phyloP scores from a whole-genome alignment of 2,329 filamentous ascomycete genomes.

The Monilinia polystroma region DNA sequence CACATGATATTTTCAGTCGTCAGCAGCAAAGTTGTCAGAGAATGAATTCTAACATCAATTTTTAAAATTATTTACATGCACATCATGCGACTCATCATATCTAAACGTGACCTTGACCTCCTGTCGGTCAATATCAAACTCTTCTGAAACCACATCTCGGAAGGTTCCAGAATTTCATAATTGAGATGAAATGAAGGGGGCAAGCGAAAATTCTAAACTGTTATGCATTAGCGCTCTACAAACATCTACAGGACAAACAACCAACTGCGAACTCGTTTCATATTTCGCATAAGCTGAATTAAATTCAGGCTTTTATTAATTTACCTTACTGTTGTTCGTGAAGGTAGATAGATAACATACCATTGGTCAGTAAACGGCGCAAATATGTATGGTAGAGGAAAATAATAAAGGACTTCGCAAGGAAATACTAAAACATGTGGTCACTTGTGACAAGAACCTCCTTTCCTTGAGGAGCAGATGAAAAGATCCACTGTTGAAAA shows the following conservation, averaged over 20 bases:
- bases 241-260: not conserved
- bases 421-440: not conserved
- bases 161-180: not conserved
- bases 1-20: not conserved
- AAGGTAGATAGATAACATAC: too few relatives aligned
- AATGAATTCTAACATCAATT: not conserved
- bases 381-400: not conserved
- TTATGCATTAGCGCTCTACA: slow-evolving; percentile 7
- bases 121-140: slow-evolving; percentile 13
- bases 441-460: slow-evolving; percentile 13
- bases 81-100: not conserved
- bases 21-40: not conserved
- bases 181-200: slow-evolving; percentile 16
- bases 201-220: not conserved
- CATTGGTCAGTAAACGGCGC: not conserved
- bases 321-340: not conserved
- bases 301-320: not conserved
- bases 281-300: not conserved
- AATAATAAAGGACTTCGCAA: slow-evolving; percentile 1
- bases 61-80: not conserved
- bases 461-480: slow-evolving; percentile 8
- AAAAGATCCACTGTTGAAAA: slow-evolving; percentile 6
- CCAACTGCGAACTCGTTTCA: slow-evolving; percentile 11
- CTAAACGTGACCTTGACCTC: slow-evolving; percentile 7
- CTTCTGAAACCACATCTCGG: slow-evolving; percentile 10